phyloP scores from a whole-genome alignment of 2,329 filamentous ascomycete genomes.

The Albophoma yamanashiensis region DNA sequence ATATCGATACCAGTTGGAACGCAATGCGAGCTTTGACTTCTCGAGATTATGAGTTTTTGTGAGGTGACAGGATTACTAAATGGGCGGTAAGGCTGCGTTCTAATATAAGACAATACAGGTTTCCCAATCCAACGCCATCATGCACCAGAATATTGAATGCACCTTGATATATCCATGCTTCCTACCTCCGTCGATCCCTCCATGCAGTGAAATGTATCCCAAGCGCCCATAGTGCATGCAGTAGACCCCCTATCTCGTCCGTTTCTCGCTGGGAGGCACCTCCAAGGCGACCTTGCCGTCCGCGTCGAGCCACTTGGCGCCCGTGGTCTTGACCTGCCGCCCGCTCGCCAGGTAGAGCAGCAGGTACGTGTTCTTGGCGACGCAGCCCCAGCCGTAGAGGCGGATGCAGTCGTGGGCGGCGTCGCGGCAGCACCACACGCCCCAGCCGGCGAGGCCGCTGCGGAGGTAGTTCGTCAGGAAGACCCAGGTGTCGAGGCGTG shows the following conservation, averaged over 20 bases:
- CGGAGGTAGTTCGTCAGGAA: conserved; percentile 50
- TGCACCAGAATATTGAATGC: not conserved
- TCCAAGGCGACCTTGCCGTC: conserved; percentile 41
- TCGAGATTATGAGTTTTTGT: not conserved
- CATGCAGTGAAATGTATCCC: not conserved
- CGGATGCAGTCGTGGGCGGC: conserved; percentile 37
- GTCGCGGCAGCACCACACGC: conserved; percentile 44
- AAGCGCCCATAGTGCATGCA: not conserved
- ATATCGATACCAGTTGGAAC: not conserved
- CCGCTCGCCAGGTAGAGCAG: conserved; percentile 63
- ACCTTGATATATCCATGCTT: not conserved
- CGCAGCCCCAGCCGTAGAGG: conserved; percentile 69
- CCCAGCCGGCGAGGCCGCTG: conserved; percentile 54
- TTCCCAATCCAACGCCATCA: not conserved
- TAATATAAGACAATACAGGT: not conserved
- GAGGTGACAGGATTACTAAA: not conserved
- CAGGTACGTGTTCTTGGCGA: conserved; percentile 63
- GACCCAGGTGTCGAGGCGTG: conserved; percentile 47
- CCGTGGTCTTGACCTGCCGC: conserved; percentile 45
- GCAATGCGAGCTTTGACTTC: not conserved
- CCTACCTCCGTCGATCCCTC: not conserved
- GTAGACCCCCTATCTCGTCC: not conserved
- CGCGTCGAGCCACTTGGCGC: conserved; percentile 56
- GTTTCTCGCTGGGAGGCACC: conserved; percentile 16
- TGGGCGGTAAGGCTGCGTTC: not conserved